Base-by-base conservation (phyloP, 306 rosid species). In the Pyrus betulifolia region DNA sequence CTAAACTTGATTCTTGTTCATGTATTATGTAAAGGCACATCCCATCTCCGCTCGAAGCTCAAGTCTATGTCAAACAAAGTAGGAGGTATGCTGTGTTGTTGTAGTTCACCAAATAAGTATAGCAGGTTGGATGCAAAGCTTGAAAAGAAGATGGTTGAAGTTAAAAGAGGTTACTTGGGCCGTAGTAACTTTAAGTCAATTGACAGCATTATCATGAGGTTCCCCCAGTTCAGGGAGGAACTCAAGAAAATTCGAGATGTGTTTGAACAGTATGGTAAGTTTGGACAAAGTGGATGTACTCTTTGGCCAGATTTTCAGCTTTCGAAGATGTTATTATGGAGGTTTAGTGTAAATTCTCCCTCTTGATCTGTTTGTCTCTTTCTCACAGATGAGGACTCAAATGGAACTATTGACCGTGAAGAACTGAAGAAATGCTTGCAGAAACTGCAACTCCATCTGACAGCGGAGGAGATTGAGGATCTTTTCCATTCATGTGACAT, bases 401-500 rank as follows among this genome's bases (percentile, higher is more conserved):
- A 88, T 79, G 98, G 91, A 80, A 81, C 82, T 63, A 85, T 94
- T 61, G 98, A 91, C 81, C 85, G 69, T 0, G 84, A 80, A 46
- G 98, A 94, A 72, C 88, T 94, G 45, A 84, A 85, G 49, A 85
- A 78, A 55, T 85, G 91, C 89, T 85, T 94, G 80, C 85, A 89
- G 60, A 80, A 90, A 72, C 78, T 88, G 74, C 84, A 91, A 77
- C 78, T 91, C 67, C 89, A 80, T 72, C 80, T 91, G 19, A 86
- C 81, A 3, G 90, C 89, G 76, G 76, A 87, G 70, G 98, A 91
- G 61, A 83, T 87, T 75, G 85, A 86, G 65, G 90, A 85, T 83
- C 90, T 94, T 76, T 94, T 91, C 69, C 80, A 85, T 75, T 91
- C 89, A 40, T 94, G 97, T 83, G 98, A 91, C 76, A 80, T 94